These are phyloP conservation scores for Fusarium sp. DNA, from an alignment of 2,329 filamentous ascomycete genomes.

Conservation along the genomic window DNA sequence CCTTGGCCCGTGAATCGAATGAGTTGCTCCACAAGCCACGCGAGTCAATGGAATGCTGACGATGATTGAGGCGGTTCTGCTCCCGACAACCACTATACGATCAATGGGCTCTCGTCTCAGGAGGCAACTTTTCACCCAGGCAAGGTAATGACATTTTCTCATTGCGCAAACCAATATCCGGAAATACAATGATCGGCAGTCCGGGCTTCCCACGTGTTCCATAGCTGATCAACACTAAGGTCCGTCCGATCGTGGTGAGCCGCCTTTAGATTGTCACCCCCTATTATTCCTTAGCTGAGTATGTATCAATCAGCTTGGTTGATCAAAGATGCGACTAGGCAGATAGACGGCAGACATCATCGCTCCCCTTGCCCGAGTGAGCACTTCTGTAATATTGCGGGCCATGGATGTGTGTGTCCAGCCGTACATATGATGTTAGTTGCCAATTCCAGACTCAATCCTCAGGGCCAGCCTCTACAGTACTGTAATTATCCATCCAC, in stretches of 20 bases:
- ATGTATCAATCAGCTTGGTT: conserved; percentile 1
- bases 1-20: conserved; percentile 15
- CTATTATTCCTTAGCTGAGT: not conserved
- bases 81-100: not conserved
- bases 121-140: conserved; percentile 23
- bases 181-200: conserved; percentile 23
- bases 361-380: not conserved
- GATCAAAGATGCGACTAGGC: not conserved
- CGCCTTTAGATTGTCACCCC: not conserved
- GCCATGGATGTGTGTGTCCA: not conserved
- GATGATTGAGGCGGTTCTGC: conserved; percentile 2
- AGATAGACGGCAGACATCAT: conserved; percentile 2
- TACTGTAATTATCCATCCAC: conserved; percentile 8
- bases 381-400: not conserved
- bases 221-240: not conserved
- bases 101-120: conserved; percentile 13
- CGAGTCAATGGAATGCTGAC: conserved; percentile 47
- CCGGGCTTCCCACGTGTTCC: conserved; percentile 29
- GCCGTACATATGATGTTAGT: not conserved
- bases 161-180: conserved; percentile 11
- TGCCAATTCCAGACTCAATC: conserved; percentile 4
- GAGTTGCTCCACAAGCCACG: conserved; percentile 49
- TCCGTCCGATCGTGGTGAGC: conserved; percentile 14
- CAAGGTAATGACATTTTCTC: conserved; percentile 25
- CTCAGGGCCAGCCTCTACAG: conserved; percentile 7